Base-by-base conservation (phyloP, 306 rosid species). In the Morella rubra region DNA sequence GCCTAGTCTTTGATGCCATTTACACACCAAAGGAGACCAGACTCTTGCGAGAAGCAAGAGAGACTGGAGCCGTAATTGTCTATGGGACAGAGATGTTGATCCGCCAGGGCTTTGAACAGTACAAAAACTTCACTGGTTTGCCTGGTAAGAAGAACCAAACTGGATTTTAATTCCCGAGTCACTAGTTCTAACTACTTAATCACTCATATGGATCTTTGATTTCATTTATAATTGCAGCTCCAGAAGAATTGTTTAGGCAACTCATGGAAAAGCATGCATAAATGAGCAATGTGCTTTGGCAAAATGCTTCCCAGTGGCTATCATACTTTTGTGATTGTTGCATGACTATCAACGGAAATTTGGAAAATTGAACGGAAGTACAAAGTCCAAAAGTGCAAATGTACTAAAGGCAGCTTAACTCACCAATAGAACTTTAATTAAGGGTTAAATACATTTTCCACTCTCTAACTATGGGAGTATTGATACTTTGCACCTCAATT, bases 11-110 rank as follows among this genome's bases (percentile, higher is more conserved):
- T 72, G 90, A 87, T 80, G 88, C 88, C 15, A 77, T 87, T 14
- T 87, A 87, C 77, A 87, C 86, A 14, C 88, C 90, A 5, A 87
- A 84, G 67, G 83, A 87, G 44, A 87, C 90, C 10, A 79, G 79
- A 68, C 82, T 82, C 18, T 83, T 84, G 73, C 45, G 73, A 5
- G 88, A 84, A 19, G 90, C 88, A 5, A 80, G 73, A 73, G 85
- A 79, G 64, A 77, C 80, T 1, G 86, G 90, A 22, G 86, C 83
- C 11, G 77, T 62, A 24, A 20, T 87, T 71, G 86, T 84, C 1
- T 84, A 79, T 59, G 88, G 90, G 44, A 84, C 84, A 5, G 88
- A 87, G 79, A 84, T 87, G 88, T 60, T 87, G 82, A 84, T 87
- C 53, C 73, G 81, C 8, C 90, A 87, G 68, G 90, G 77, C 37